A percentile compares a stretch with the other conserved stretches of the same genome.
phyloP scores from a whole-genome alignment of 1,284 basidiomycete genomes.

The Ustilago xerochloae region DNA sequence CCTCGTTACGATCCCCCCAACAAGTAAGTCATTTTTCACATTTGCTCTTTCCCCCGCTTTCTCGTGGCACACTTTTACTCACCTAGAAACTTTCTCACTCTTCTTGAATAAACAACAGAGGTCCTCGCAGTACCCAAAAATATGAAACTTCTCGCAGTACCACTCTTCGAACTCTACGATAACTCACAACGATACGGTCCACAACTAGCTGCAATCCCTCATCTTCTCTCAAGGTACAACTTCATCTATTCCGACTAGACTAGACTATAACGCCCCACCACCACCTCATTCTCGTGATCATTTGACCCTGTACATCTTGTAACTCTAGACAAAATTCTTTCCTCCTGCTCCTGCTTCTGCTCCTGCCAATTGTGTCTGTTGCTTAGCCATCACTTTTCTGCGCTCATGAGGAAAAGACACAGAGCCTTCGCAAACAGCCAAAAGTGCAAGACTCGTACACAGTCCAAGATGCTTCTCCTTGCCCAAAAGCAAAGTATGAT shows the following conservation, averaged over 20 bases:
- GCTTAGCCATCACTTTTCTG: no score
- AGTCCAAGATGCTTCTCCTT: no score
- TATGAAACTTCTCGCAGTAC: conserved; percentile 93
- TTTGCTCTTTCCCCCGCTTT: neutral
- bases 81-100: neutral
- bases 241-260: conserved; percentile 67
- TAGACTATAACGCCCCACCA: neutral
- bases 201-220: conserved; percentile 91
- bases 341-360: neutral
- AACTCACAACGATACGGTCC: conserved; percentile 92
- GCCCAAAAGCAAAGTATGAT: no score
- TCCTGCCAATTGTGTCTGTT: no score
- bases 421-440: no score
- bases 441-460: no score
- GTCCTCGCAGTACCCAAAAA: conserved; percentile 95
- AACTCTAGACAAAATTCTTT: conserved; percentile 8
- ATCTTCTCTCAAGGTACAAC: conserved; percentile 84
- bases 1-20: conserved; percentile 92
- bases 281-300: neutral
- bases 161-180: conserved; percentile 95
- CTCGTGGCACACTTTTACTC: neutral
- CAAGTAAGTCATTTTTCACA: conserved; percentile 75
- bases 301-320: conserved; percentile 14
- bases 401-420: no score
- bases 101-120: conserved; percentile 72